These are phyloP conservation scores for Cicer pinnatifidum DNA, from an alignment of 306 rosid species.

Conservation along the genomic window DNA sequence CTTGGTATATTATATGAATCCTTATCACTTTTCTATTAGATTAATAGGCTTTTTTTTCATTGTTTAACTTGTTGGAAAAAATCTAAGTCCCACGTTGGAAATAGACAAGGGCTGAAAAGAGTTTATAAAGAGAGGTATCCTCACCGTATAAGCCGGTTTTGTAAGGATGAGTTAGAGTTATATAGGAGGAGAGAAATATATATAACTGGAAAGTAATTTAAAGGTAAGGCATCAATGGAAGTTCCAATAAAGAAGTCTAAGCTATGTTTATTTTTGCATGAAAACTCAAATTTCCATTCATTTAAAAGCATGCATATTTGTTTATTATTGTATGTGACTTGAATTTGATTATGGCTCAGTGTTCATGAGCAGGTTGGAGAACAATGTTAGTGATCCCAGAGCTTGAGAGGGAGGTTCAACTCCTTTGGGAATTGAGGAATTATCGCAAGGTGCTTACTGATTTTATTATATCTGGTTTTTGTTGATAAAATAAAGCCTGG, in stretches of 20 bases:
- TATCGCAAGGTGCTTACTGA: conserved; percentile 71
- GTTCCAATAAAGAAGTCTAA: conserved; percentile 15
- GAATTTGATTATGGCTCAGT: conserved; percentile 29
- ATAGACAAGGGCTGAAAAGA: no score
- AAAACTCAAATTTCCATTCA: conserved; percentile 9
- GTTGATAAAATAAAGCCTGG: neutral
- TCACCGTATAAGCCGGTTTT: no score
- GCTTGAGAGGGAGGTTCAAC: conserved; percentile 89
- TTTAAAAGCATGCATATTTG: conserved; percentile 7
- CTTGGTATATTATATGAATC: conserved; percentile 66
- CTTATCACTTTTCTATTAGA: conserved; percentile 21
- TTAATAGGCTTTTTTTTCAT: neutral
- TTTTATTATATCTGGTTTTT: conserved; percentile 3
- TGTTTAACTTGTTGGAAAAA: no score
- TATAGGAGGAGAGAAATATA: neutral
- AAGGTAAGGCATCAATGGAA: conserved; percentile 21
- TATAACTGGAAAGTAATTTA: conserved; percentile 14
- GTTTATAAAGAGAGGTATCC: no score
- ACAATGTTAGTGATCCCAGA: conserved; percentile 99
- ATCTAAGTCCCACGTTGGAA: no score
- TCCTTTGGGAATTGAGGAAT: conserved; percentile 75
- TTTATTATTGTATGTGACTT: conserved; percentile 6
- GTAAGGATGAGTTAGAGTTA: no score
- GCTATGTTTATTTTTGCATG: neutral
- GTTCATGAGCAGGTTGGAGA: conserved; percentile 81